Base-by-base conservation (phyloP, 306 rosid species). In the Trichosanthes cucumerina region DNA sequence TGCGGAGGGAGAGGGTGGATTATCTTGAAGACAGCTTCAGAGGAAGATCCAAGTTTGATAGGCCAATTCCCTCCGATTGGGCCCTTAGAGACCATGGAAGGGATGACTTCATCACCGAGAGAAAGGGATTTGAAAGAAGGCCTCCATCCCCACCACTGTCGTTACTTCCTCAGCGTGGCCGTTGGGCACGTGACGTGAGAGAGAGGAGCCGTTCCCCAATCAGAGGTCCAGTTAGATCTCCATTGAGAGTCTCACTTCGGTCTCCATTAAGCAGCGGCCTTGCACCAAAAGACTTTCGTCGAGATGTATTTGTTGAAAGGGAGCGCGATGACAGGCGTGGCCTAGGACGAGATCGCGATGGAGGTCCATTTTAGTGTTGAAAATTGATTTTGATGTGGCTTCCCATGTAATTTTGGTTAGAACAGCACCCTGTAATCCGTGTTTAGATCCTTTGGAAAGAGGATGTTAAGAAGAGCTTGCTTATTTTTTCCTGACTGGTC, bases 121-220 rank as follows among this genome's bases (percentile, higher is more conserved):
- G 94, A 82, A 93, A 84, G 82, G 88, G 84, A 77, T 89, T 88
- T 54, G 98, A 92, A 75, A 90, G 98, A 86, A 82, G 97, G 63
- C 91, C 87, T 31, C 88, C 77, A 12, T 90, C 98, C 46, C 94
- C 97, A 8, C 87, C 87, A 44, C 90, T 87, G 13, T 79, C 81
- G 5, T 57, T 88, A 65, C 88, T 80, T 73, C 88, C 89, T 49
- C 86, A 85, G 39, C 91, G 87, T 63, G 92, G 89, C 39, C 82
- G 88, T 28, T 89, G 88, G 91, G 81, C 83, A 24, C 96, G 91
- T 36, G 93, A 86, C 57, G 85, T 74, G 39, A 89, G 97, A 59
- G 90, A 90, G 85, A 86, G 97, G 80, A 92, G 97, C 83, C 88
- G 92, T 36, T 92, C 97, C 31, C 97, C 96, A 0, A 26, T 92